Evolutionary conservation across 2,329 filamentous ascomycete species (phyloP).

Genomic region (Arthrobotrys sphaeroides): DNA sequence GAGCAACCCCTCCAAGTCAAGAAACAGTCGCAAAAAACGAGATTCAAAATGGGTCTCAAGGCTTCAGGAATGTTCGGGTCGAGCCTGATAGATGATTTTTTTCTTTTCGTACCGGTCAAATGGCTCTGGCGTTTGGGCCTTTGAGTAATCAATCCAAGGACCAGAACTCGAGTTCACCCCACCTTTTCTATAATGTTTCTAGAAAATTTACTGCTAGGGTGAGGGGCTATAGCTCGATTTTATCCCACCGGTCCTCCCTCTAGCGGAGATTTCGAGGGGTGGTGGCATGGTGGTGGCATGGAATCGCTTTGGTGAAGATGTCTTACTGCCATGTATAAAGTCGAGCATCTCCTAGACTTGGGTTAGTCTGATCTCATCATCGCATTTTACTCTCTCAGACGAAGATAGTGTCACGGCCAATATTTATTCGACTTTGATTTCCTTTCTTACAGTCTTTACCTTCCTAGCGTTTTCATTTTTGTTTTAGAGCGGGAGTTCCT

Average conservation of each 20-base stretch:
- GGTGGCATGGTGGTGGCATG: conserved; percentile 19
- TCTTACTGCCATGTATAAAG: conserved; percentile 30
- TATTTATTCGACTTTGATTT: background rate
- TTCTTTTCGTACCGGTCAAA: background rate
- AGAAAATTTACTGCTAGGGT: conserved; percentile 27
- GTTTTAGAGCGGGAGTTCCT: no score
- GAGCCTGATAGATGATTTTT: background rate
- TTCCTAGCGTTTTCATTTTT: background rate
- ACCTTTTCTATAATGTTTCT: conserved; percentile 16
- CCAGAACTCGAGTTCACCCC: background rate
- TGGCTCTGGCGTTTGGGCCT: conserved; percentile 4
- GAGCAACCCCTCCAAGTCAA: background rate
- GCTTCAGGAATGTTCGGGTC: background rate
- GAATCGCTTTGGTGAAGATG: conserved; percentile 27
- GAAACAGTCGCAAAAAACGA: background rate
- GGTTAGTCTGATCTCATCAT: background rate
- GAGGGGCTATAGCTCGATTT: conserved; percentile 31
- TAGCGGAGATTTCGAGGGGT: conserved; percentile 51
- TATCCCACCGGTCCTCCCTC: conserved; percentile 26
- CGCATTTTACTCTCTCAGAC: background rate
- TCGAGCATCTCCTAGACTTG: conserved; percentile 16
- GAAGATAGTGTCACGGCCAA: background rate
- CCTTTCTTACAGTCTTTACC: conserved; percentile 14
- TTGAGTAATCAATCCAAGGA: conserved; percentile 17
- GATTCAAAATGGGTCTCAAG: background rate